Evolutionary conservation across 1,284 basidiomycete species (phyloP), one percentile per base, ranked within the genome.

Genomic region (Ceratobasidium sp.): DNA sequence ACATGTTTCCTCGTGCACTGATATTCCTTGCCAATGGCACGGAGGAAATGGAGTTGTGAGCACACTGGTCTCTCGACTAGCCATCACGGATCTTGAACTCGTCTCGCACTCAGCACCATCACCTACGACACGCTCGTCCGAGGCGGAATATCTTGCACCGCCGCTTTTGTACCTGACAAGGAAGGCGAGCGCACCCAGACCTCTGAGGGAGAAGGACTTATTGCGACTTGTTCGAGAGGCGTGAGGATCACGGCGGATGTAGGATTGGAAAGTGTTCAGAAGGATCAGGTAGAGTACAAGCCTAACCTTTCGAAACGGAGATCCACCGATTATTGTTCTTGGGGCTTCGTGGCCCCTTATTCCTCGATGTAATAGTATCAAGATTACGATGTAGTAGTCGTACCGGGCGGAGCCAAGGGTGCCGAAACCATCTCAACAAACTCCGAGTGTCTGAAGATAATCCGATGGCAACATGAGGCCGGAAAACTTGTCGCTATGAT

Each of bases 11-110:
- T 42, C 89, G 90, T 46, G 93, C 92, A 28, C 85, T 94, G 38
- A 88, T 96, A 71, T 86, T 96, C 28, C 89, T 96, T n/a, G 93
- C 95, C n/a, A 89, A 96, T 82, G 95, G 95, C 9, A 95, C 94
- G 0, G 95, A 96, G 82, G 94, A 96, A 84, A 95, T 95, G 90
- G 95, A 96, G 85, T 94, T 94, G 93, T 93, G 83, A 80, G 89
- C 83, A 65, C 33, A n/a, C 26, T 70, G 52, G 59, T 20, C 20
- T 46, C 48, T 44, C 20, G 23, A 10, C 33, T 26, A n/a, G 56
- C 15, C 38, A 23, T 59, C 56, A 12, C 42, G 40, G 23, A 3
- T 77, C 4, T 17, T 48, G 17, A 6, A 28, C 44, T 66, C 65
- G 48, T 52, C 48, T 66, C 65, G 42, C 23, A 23, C 38, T n/a